A percentile compares a stretch with the other conserved stretches of the same genome.
These are phyloP conservation scores for Orbilia blumenaviensis DNA, from an alignment of 2,329 filamentous ascomycete genomes.

Conservation along the genomic window DNA sequence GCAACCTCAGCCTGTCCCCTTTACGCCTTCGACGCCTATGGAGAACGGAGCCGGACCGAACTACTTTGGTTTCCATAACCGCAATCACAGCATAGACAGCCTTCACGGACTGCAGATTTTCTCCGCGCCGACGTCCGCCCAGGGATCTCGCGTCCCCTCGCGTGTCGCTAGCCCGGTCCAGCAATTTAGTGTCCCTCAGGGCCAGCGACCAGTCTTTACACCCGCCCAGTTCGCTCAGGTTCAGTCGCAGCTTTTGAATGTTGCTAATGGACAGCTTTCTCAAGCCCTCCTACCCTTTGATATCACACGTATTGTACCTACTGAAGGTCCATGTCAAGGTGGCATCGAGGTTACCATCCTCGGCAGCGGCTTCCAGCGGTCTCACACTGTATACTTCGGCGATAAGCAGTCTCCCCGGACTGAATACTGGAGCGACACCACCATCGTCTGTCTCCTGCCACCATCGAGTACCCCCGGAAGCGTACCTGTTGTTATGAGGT, in stretches of 20 bases:
- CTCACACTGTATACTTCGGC: constrained; percentile 86
- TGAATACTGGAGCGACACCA: constrained; percentile 80
- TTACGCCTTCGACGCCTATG: constrained; percentile 63
- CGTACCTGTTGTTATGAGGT: constrained; percentile 63
- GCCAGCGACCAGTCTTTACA: constrained; percentile 38
- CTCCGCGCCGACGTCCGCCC: constrained; percentile 76
- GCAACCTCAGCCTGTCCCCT: constrained; percentile 55
- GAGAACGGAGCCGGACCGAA: constrained; percentile 71
- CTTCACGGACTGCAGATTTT: constrained; percentile 72
- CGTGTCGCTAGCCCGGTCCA: constrained; percentile 46
- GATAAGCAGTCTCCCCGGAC: constrained; percentile 74
- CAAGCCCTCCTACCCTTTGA: constrained; percentile 49
- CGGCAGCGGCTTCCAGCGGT: constrained; percentile 80
- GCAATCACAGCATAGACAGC: constrained; percentile 73
- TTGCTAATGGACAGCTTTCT: constrained; percentile 47
- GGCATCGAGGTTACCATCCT: constrained; percentile 88
- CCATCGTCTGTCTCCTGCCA: constrained; percentile 80
- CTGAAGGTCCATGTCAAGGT: constrained; percentile 80
- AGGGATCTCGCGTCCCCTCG: constrained; percentile 76
- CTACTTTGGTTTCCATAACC: constrained; percentile 68
- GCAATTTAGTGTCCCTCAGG: constrained; percentile 46
- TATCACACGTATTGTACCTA: constrained; percentile 71
- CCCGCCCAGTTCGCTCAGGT: constrained; percentile 45
- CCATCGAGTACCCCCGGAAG: constrained; percentile 73
- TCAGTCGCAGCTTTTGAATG: constrained; percentile 50